A percentile compares a stretch with the other conserved stretches of the same genome.
phyloP scores from a whole-genome alignment of 495 filamentous ascomycete genomes.

The Usnea hakonensis region DNA sequence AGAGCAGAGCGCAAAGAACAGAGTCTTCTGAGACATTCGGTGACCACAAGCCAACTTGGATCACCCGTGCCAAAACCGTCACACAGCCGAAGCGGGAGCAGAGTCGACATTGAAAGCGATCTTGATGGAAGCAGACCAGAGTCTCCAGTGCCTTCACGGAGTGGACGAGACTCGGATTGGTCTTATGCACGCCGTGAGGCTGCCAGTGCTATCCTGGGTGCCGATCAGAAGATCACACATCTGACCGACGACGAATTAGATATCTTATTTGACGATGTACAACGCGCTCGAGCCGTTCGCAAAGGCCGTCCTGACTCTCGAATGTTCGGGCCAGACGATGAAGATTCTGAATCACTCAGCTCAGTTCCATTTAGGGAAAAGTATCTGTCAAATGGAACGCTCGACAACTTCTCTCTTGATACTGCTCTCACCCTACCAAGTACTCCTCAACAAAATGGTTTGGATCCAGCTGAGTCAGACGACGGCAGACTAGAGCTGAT shows the following conservation, averaged over 20 bases:
- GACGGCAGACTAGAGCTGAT: slow-evolving; percentile 67
- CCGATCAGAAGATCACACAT: slow-evolving; percentile 80
- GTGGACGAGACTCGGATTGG: slow-evolving; percentile 87
- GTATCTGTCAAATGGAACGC: slow-evolving; percentile 89
- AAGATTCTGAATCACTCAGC: slow-evolving; percentile 81
- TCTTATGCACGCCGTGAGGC: slow-evolving; percentile 90
- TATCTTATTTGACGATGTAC: slow-evolving; percentile 89
- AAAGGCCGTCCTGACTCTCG: slow-evolving; percentile 54
- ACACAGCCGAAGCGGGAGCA: slow-evolving; percentile 72
- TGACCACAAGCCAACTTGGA: slow-evolving; percentile 72
- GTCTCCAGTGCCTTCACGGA: slow-evolving; percentile 65
- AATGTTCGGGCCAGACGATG: slow-evolving; percentile 56
- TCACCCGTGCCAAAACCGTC: slow-evolving; percentile 61
- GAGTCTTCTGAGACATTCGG: slow-evolving; percentile 79
- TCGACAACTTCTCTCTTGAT: slow-evolving; percentile 95
- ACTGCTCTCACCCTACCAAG: slow-evolving; percentile 90
- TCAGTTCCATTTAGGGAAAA: slow-evolving; percentile 90
- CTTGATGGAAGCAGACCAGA: slow-evolving; percentile 63
- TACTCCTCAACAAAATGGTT: slow-evolving; percentile 69
- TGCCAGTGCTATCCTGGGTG: slow-evolving; percentile 79
- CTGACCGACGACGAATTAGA: slow-evolving; percentile 93
- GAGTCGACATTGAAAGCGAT: slow-evolving; percentile 62
- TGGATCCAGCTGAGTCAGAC: slow-evolving; percentile 63
- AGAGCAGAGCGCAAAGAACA: slow-evolving; percentile 85
- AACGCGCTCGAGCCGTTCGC: slow-evolving; percentile 73